Evolutionary conservation across 106 monocot genomes (phyloP), one percentile per base, ranked within the genome.

Genomic region (Hemerocallis citrina): DNA sequence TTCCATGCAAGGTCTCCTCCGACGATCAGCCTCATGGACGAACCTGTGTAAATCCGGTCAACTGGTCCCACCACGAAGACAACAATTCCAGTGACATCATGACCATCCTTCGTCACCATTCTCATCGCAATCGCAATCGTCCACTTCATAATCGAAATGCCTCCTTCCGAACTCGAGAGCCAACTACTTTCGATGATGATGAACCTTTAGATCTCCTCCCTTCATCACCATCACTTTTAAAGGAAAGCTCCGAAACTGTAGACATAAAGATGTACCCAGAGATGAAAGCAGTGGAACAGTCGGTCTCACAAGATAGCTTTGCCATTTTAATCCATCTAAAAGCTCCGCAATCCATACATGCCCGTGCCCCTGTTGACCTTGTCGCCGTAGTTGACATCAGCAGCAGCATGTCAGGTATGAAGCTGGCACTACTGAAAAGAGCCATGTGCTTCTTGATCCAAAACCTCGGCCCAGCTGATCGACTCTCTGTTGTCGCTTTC

Each of bases 371-470:
- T 19, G 51, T 83, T 29, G 94, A 94, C 59, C 80, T 94, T 11
- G 82, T 94, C 17, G 78, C 94, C 1, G 89, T 89, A 3, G 80
- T 94, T 67, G 94, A 94, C 66, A 74, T 89, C 45, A 94, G 94
- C 61, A 89, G 85, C 31, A 94, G 94, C 64, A 94, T 94, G 94
- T 74, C 75, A 1, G 89, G 94, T 15, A 89, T 86, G 29, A 95
- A 95, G 52, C 71, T 89, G 15, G 89, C 89, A 34, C 66, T 95
- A 2, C 55, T 79, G 47, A 94, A 94, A 63, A 64, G 78, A 7
- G 94, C 94, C 1, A 89, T 94, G 89, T 82, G 83, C 0, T 94
- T 94, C 61, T 82, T 94, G 20, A 81, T 94, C 35, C 89, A 89
- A 46, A 79, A 83, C 57, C 85, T 94, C 14, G 83, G 85, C 0